Percentiles rank a stretch among this genome's conserved stretches.
Conservation (phyloP, 148 eudicot species). For the Rhododendron henanense region DNA sequence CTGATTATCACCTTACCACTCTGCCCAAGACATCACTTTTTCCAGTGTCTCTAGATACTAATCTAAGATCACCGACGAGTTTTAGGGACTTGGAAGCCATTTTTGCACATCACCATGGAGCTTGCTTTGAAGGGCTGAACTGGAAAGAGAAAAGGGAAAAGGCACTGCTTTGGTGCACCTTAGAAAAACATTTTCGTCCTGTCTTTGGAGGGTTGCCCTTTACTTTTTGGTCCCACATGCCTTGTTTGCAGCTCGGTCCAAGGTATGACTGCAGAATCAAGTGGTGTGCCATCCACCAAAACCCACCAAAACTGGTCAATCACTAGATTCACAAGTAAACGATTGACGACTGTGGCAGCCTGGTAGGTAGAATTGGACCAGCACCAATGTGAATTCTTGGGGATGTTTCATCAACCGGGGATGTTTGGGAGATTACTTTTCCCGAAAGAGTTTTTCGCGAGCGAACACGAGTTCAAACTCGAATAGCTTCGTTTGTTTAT, state of each 20-base stretch:
- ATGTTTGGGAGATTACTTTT: no score
- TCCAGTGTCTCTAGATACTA: neutral
- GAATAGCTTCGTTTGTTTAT: no score
- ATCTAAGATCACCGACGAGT: neutral
- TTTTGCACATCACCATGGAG: neutral
- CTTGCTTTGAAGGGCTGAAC: neutral
- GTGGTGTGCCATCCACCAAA: neutral
- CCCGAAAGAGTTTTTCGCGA: no score
- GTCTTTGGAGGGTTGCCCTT: neutral
- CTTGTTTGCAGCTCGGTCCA: neutral
- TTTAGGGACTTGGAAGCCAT: neutral
- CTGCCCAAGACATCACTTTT: neutral
- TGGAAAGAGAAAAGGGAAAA: neutral
- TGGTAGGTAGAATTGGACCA: neutral
- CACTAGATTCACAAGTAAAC: neutral
- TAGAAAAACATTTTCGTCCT: neutral
- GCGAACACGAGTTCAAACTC: no score
- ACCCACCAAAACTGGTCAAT: neutral
- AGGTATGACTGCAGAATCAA: neutral
- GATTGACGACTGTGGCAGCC: neutral
- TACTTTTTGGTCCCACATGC: neutral
- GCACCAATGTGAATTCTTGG: neutral
- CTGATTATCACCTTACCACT: neutral
- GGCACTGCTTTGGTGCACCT: neutral
- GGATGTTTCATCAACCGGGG: no score